Evolutionary conservation across 495 filamentous ascomycete species (phyloP).

Genomic region (Penicillium malachiteum): DNA sequence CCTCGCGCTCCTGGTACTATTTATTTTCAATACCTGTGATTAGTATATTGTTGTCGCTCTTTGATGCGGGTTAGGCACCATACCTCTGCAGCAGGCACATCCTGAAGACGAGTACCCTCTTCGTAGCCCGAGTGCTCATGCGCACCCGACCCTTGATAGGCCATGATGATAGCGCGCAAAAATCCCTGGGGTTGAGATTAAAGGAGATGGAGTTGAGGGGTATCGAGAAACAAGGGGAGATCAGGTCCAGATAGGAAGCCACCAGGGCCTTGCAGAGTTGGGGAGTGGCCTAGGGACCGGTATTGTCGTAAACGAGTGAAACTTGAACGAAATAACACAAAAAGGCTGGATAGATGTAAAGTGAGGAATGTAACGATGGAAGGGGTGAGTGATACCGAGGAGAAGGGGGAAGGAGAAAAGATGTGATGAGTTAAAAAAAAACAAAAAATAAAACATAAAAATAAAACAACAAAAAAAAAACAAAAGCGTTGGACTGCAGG

Average conservation of each 20-base stretch:
- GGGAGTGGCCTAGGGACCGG: neutral
- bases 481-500: too few species aligned
- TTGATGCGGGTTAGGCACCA: neutral
- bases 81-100: conserved; percentile 51
- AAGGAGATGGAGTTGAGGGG: conserved; percentile 7
- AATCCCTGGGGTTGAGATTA: neutral
- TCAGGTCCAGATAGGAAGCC: conserved; percentile 13
- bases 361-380: conserved; percentile 1
- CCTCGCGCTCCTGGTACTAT: conserved; percentile 54
- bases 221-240: conserved; percentile 25
- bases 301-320: conserved; percentile 9
- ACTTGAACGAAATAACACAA: neutral
- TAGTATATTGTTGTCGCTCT: neutral
- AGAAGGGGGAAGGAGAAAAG: conserved; percentile 11
- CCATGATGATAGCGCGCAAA: conserved; percentile 47
- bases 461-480: conserved; percentile 3
- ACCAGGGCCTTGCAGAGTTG: conserved; percentile 17
- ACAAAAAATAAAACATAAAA: conserved; percentile 9
- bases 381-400: conserved; percentile 9
- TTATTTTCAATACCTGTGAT: neutral
- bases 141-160: conserved; percentile 47
- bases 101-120: conserved; percentile 61
- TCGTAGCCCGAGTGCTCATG: conserved; percentile 43
- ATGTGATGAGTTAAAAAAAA: conserved; percentile 5
- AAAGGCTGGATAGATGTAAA: neutral